Evolutionary conservation across 768 basidiomycete genomes (phyloP).

Genomic region (Hydnomerulius pinastri): DNA sequence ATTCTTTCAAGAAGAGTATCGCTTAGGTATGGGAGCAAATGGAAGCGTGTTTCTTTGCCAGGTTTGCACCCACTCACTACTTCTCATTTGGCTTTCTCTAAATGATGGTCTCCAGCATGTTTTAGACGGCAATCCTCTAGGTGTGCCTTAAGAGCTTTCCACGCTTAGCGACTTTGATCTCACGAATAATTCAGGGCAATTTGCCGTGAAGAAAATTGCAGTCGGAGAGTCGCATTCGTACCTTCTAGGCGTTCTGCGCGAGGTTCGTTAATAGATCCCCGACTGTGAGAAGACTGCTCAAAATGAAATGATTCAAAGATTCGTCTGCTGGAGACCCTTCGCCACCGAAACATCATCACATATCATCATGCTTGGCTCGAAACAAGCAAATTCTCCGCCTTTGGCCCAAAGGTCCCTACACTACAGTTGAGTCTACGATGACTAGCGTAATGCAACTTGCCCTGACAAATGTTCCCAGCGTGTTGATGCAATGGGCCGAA

Average conservation of each 20-base stretch:
- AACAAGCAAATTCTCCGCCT: conserved; percentile 78
- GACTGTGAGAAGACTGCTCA: not conserved
- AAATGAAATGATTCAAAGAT: conserved; percentile 47
- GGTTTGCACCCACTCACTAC: conserved; percentile 40
- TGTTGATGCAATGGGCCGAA: conserved; percentile 94
- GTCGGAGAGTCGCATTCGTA: conserved; percentile 90
- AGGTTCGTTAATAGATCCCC: conserved; percentile 42
- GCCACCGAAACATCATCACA: conserved; percentile 92
- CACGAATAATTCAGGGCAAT: conserved; percentile 54
- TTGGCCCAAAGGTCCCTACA: conserved; percentile 86
- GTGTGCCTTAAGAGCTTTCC: conserved; percentile 34
- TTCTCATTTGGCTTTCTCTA: conserved; percentile 4
- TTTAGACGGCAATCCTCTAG: conserved; percentile 83
- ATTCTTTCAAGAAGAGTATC: conserved; percentile 89
- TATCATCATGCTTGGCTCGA: conserved; percentile 98
- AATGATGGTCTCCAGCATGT: conserved; percentile 63
- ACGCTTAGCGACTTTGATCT: conserved; percentile 4
- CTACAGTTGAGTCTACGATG: conserved; percentile 61
- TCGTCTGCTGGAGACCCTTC: conserved; percentile 79
- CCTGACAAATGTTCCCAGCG: conserved; percentile 41
- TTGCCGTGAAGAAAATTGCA: conserved; percentile 96
- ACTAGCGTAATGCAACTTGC: not conserved
- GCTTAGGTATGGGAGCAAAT: conserved; percentile 93
- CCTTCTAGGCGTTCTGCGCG: conserved; percentile 77
- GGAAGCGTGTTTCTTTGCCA: conserved; percentile 89